These are phyloP conservation scores for Hysterium pulicare DNA, from an alignment of 2,329 filamentous ascomycete species.

Conservation along the genomic window DNA sequence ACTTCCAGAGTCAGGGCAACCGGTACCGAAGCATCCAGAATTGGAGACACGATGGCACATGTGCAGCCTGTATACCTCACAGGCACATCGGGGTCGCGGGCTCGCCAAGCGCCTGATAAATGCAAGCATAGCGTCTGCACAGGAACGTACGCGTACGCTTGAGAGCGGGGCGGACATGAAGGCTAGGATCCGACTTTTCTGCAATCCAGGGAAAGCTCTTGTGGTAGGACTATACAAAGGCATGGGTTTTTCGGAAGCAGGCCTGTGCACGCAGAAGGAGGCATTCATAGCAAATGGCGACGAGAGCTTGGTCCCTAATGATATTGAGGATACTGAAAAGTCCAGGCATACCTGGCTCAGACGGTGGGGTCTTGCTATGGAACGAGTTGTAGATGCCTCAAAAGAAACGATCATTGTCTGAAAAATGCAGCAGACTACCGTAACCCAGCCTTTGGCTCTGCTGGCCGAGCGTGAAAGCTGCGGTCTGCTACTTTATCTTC, in stretches of 20 bases:
- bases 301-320: constrained; percentile 13
- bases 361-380: constrained; percentile 18
- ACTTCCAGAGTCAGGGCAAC: constrained; percentile 12
- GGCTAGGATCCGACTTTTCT: constrained; percentile 14
- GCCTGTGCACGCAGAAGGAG: constrained; percentile 10
- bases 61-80: constrained; percentile 15
- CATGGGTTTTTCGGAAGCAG: constrained; percentile 13
- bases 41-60: constrained; percentile 17
- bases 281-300: constrained; percentile 13
- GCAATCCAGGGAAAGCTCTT: constrained; percentile 8
- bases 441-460: no score
- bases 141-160: not conserved
- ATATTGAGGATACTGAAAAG: constrained; percentile 12
- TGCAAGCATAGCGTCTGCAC: constrained; percentile 5
- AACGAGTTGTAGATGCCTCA: constrained; percentile 9
- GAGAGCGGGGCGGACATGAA: constrained; percentile 2
- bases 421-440: no score
- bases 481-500: no score
- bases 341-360: constrained; percentile 13
- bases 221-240: constrained; percentile 14
- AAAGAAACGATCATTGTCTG: no score
- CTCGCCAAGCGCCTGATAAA: constrained; percentile 11
- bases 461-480: no score
- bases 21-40: constrained; percentile 8
- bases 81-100: constrained; percentile 11